Base-by-base conservation (phyloP, 2,329 filamentous ascomycete genomes). In the Fusarium sp. region DNA sequence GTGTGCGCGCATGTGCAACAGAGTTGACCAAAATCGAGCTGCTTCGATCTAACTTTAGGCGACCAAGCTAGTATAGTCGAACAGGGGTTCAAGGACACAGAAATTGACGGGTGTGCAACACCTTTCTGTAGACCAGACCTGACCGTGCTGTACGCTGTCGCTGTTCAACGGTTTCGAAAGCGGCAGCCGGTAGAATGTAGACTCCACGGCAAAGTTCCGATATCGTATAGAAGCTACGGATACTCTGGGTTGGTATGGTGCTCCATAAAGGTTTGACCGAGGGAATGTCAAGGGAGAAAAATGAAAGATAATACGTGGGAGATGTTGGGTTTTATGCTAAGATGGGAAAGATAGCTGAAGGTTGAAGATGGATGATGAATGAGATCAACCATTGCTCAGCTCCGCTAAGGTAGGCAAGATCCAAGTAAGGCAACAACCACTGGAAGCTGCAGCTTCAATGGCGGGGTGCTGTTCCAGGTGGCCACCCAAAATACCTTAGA, bases 11-110 rank as follows among this genome's bases (percentile, higher is more conserved):
- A 65, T 64, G 66, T 70, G 66, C 63, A 55, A 74, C 69, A 75
- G 52, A 63, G 36, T 72, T 63, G 58, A 55, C 66, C 59, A 70
- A 20, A 71, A 66, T 62, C 36, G 62, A 74, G 38, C 63, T 64
- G 55, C 62, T 75, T 75, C 49, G 72, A 75, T 75, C 72, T 73
- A 70, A 59, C 67, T 70, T 59, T 70, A 58, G 54, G 55, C 45
- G 69, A 75, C 69, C 63, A 59, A 52, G 66, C 65, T 58, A 66
- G 72, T 59, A 36, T 65, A 60, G 42, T 63, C 47, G 57, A 72
- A 36, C 72, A 73, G 65, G 72, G 72, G 72, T 73, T 62, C 44
- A 57, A 33, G 42, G 49, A 66, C 45, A 58, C 51, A 60, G 48
- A 74, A 52, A 49, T 26, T 44, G 51, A 55, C 20, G 41, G 63